Percentiles rank a stretch among this genome's conserved stretches.
Evolutionary conservation across 169 alveolate species (phyloP).

Genomic region (Plasmodium chabaudi): DNA sequence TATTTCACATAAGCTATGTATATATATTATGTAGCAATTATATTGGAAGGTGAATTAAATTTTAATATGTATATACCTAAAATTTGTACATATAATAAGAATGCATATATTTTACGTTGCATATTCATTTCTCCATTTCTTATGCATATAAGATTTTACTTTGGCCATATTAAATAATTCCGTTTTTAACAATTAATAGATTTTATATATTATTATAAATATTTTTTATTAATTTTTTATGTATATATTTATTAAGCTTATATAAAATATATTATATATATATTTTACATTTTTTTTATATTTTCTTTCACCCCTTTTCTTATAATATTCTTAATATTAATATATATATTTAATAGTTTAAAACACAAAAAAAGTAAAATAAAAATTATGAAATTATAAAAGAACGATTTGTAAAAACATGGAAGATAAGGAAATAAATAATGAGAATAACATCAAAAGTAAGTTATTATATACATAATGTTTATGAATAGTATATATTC

Average conservation of each 20-base stretch:
- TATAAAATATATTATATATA: neutral
- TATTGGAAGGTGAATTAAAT: too few relatives aligned
- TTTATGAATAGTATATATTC: too few relatives aligned
- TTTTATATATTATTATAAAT: neutral
- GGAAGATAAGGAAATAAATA: conserved; percentile 68
- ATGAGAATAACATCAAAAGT: conserved; percentile 49
- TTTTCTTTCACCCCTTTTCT: neutral
- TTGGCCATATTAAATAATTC: too few relatives aligned
- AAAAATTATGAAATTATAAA: conserved; percentile 66
- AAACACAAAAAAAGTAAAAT: conserved; percentile 10
- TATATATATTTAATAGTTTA: conserved; percentile 7
- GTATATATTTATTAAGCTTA: neutral
- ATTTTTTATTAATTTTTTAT: neutral
- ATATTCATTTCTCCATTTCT: too few relatives aligned
- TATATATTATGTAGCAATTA: too few relatives aligned
- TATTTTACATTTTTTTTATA: neutral
- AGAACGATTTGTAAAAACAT: conserved; percentile 38
- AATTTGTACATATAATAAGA: too few relatives aligned
- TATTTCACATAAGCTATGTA: too few relatives aligned
- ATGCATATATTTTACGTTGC: too few relatives aligned
- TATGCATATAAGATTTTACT: too few relatives aligned
- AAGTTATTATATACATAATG: neutral
- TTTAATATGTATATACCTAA: too few relatives aligned
- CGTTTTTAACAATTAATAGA: too few relatives aligned
- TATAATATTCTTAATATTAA: neutral